Percentiles rank a stretch among this genome's conserved stretches.
These are phyloP conservation scores for Fusarium miscanthi DNA, from an alignment of 2,329 filamentous ascomycete species.

Conservation along the genomic window DNA sequence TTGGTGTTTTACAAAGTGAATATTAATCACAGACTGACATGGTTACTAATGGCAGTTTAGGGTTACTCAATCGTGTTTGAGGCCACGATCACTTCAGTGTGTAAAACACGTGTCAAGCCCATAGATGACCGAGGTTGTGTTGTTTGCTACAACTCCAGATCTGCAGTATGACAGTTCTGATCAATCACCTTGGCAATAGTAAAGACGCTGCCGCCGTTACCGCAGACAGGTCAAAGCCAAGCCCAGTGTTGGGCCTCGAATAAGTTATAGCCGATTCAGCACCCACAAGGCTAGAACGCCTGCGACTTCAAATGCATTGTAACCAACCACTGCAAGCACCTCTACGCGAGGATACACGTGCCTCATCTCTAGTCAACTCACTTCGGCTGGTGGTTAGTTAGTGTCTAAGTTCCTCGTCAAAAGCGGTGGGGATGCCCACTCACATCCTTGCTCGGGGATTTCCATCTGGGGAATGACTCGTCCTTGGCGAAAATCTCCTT, in stretches of 20 bases:
- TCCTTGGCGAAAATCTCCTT: background rate
- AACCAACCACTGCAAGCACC: fast-evolving
- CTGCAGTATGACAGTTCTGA: background rate
- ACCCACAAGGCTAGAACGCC: background rate
- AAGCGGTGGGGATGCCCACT: background rate
- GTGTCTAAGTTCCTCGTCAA: fast-evolving
- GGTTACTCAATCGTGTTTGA: no score
- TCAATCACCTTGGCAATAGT: background rate
- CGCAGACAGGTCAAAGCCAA: background rate
- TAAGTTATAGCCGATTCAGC: fast-evolving
- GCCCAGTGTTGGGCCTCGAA: background rate
- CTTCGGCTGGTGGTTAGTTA: fast-evolving
- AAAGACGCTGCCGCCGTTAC: background rate
- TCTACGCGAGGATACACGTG: fast-evolving
- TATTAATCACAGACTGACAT: no score
- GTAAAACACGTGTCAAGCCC: fast-evolving
- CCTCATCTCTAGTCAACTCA: background rate
- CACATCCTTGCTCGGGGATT: background rate
- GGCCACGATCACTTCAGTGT: no score
- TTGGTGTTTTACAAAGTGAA: no score
- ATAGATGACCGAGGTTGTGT: no score
- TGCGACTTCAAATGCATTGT: fast-evolving
- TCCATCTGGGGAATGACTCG: background rate
- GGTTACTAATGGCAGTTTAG: no score
- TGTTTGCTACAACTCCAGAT: fast-evolving